phyloP scores from a whole-genome alignment of 2,329 filamentous ascomycete genomes.

The Alternaria triticimaculans region DNA sequence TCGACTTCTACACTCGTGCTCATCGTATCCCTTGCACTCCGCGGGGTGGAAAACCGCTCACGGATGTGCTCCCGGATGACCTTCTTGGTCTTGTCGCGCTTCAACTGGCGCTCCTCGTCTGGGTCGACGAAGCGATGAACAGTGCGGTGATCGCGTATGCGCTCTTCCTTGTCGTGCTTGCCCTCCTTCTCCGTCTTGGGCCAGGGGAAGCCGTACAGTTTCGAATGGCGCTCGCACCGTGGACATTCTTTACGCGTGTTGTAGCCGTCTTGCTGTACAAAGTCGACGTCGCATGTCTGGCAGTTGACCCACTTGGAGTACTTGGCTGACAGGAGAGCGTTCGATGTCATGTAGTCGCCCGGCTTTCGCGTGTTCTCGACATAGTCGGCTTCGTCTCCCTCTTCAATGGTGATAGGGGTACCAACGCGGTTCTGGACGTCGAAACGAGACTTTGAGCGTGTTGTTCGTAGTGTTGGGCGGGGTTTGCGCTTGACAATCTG shows the following conservation, averaged over 20 bases:
- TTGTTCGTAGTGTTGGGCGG: conserved; percentile 37
- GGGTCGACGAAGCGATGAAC: conserved; percentile 83
- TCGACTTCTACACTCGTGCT: conserved; percentile 34
- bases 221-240: conserved; percentile 92
- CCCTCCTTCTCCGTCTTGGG: conserved; percentile 89
- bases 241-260: conserved; percentile 83
- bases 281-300: conserved; percentile 79
- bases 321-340: conserved; percentile 75
- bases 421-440: conserved; percentile 33
- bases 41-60: conserved; percentile 38
- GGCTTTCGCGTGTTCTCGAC: conserved; percentile 45
- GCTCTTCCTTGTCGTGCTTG: conserved; percentile 70
- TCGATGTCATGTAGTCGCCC: conserved; percentile 77
- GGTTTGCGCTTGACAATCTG: conserved; percentile 47
- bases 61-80: conserved; percentile 29
- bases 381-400: conserved; percentile 28
- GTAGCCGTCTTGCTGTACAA: conserved; percentile 89
- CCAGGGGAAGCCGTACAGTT: conserved; percentile 94
- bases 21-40: conserved; percentile 32
- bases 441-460: conserved; percentile 45
- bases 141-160: conserved; percentile 82
- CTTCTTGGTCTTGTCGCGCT: conserved; percentile 38
- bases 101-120: conserved; percentile 62
- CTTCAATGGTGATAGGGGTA: conserved; percentile 36
- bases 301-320: conserved; percentile 87